Base-by-base conservation (phyloP, 2,329 filamentous ascomycete species). In the Aaosphaeria arxii region DNA sequence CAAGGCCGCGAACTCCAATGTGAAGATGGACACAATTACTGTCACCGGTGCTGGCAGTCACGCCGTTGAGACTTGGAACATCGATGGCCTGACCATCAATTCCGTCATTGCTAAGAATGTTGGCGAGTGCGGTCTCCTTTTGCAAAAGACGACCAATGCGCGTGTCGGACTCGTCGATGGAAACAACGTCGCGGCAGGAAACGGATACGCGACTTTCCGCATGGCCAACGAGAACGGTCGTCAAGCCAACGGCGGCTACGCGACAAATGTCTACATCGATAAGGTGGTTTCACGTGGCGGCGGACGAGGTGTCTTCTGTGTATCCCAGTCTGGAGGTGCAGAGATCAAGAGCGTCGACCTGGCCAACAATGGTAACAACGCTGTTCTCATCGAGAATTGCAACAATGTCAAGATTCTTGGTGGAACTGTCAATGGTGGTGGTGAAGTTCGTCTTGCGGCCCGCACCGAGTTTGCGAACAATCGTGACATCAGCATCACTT, bases 31-130 rank as follows among this genome's bases (percentile, higher is more conserved):
- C 45, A 69, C 64, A 31, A 76, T 83, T 53, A 73, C 53, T 5
- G 77, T 82, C 28, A 79, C 71, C 0, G 79, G 80, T 3, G 78
- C 79, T 6, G 69, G 76, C 5, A 79, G 76, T 57, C 80, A 83
- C 57, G 79, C 78, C 3, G 77, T 83, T 32, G 80, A 83, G 65
- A 80, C 77, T 0, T 83, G 79, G 77, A 83, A 83, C 61, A 82
- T 83, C 39, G 74, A 82, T 52, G 75, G 77, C 7, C 71, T 83
- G 2, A 70, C 62, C 1, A 77, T 83, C 55, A 72, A 73, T 54
- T 64, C 70, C 13, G 80, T 83, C 39, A 76, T 82, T 33, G 80
- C 79, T 1, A 69, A 69, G 6, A 67, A 83, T 49, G 75, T 80
- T 2, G 79, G 78, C 39, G 79, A 83, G 63, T 80, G 67, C n/a